phyloP scores from a whole-genome alignment of 2,329 filamentous ascomycete genomes.

The Aspergillus nomiae region DNA sequence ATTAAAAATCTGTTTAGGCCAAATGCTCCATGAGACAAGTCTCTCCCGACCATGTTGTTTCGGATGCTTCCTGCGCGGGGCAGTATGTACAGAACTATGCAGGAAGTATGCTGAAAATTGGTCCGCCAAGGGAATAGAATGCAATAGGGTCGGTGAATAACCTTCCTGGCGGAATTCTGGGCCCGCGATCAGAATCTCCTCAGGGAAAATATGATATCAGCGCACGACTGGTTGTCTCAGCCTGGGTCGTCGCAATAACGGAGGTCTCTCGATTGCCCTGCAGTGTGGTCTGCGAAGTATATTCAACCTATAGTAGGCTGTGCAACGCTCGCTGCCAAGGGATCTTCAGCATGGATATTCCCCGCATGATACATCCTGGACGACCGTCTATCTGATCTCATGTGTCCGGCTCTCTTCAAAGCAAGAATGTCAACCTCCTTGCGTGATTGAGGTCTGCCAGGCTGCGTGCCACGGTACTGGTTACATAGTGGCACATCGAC shows the following conservation, averaged over 20 bases:
- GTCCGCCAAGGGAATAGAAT: conserved; percentile 7
- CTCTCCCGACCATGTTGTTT: not conserved
- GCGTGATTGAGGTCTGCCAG: not conserved
- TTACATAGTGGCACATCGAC: not conserved
- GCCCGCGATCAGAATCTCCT: not conserved
- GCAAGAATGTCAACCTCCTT: conserved; percentile 1
- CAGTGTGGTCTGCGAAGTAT: not conserved
- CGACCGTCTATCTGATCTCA: not conserved
- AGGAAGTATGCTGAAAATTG: conserved; percentile 5
- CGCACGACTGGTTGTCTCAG: not conserved
- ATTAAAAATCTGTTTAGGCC: not conserved
- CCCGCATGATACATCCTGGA: not conserved
- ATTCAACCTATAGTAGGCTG: not conserved
- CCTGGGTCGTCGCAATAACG: not conserved
- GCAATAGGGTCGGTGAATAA: conserved; percentile 3
- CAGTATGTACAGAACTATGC: not conserved
- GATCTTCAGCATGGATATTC: conserved; percentile 23
- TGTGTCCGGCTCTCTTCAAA: not conserved
- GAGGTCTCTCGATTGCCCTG: not conserved
- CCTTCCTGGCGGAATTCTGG: not conserved
- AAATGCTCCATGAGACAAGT: conserved; percentile 3
- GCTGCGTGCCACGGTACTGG: not conserved
- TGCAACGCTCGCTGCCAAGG: conserved; percentile 17
- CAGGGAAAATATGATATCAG: not conserved
- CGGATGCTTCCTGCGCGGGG: not conserved